These are phyloP conservation scores for Nakazawaea siamensis DNA, from an alignment of 805 yeast genomes.

Conservation along the genomic window DNA sequence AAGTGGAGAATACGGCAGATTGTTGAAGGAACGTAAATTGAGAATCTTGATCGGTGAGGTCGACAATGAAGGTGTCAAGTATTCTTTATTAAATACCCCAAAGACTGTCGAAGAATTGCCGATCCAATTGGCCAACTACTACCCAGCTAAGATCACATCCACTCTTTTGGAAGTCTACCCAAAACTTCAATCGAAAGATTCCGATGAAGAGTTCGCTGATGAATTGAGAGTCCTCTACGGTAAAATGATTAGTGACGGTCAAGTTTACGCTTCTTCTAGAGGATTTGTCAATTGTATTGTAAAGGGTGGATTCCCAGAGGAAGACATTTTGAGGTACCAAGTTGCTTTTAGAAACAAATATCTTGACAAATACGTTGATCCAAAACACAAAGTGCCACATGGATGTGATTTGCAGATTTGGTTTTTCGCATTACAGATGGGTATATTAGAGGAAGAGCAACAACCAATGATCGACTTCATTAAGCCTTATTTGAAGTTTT, in stretches of 20 bases:
- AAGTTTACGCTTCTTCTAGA: constrained; percentile 29
- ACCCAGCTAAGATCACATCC: constrained; percentile 23
- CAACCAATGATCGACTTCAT: constrained; percentile 3
- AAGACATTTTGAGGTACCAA: constrained; percentile 23
- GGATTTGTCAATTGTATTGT: constrained; percentile 25
- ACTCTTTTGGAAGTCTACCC: constrained; percentile 15
- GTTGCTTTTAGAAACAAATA: constrained; percentile 22
- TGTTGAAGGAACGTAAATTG: constrained; percentile 15
- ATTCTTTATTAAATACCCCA: constrained; percentile 25
- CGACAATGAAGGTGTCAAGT: constrained; percentile 24
- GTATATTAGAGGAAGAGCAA: constrained; percentile 20
- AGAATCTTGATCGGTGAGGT: constrained; percentile 26
- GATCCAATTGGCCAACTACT: constrained; percentile 27
- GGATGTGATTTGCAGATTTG: constrained; percentile 27
- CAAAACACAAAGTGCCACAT: constrained; percentile 24
- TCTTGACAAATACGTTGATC: constrained; percentile 14
- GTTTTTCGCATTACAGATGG: constrained; percentile 23
- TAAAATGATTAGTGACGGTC: constrained; percentile 27
- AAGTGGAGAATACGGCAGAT: constrained; percentile 21
- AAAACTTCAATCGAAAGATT: constrained; percentile 12
- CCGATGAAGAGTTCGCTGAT: constrained; percentile 15
- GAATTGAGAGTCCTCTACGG: constrained; percentile 22
- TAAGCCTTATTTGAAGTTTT: constrained; percentile 7
- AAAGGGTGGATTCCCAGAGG: constrained; percentile 20
- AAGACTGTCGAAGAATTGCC: constrained; percentile 20